phyloP scores from a whole-genome alignment of 2,329 filamentous ascomycete species.

The Xylariaceae sp. region DNA sequence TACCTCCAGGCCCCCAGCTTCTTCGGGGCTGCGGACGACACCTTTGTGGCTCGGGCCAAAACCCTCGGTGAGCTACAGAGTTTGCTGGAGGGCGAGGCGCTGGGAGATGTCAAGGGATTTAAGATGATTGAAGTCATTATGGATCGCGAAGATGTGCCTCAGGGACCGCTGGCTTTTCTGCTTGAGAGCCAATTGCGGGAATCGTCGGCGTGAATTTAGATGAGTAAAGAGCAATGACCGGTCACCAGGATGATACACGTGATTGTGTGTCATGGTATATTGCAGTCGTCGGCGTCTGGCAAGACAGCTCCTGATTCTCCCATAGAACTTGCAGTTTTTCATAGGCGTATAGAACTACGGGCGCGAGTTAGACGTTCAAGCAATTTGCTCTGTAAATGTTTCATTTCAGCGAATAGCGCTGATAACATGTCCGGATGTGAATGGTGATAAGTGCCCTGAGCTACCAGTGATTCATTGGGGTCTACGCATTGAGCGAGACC shows the following conservation, averaged over 20 bases:
- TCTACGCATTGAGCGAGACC: background rate
- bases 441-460: too few species aligned
- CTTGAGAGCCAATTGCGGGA: conserved; percentile 8
- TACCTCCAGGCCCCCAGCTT: conserved; percentile 46
- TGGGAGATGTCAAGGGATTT: conserved; percentile 26
- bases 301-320: too few species aligned
- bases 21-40: conserved; percentile 43
- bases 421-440: too few species aligned
- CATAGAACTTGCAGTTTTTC: too few species aligned
- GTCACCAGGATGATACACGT: too few species aligned
- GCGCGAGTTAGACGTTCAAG: too few species aligned
- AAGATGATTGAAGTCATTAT: conserved; percentile 35
- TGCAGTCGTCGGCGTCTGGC: too few species aligned
- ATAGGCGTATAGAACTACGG: too few species aligned
- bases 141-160: conserved; percentile 33
- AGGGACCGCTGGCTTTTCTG: conserved; percentile 19
- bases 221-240: background rate
- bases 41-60: conserved; percentile 38
- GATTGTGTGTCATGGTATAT: too few species aligned
- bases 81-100: conserved; percentile 27
- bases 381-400: too few species aligned
- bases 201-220: background rate
- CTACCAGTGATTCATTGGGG: too few species aligned
- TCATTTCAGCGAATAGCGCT: too few species aligned
- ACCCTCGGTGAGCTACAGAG: conserved; percentile 45